Evolutionary conservation across 352 stramenopile species (phyloP), one percentile per base, ranked within the genome.

Genomic region (Poterioochromonas sp.): DNA sequence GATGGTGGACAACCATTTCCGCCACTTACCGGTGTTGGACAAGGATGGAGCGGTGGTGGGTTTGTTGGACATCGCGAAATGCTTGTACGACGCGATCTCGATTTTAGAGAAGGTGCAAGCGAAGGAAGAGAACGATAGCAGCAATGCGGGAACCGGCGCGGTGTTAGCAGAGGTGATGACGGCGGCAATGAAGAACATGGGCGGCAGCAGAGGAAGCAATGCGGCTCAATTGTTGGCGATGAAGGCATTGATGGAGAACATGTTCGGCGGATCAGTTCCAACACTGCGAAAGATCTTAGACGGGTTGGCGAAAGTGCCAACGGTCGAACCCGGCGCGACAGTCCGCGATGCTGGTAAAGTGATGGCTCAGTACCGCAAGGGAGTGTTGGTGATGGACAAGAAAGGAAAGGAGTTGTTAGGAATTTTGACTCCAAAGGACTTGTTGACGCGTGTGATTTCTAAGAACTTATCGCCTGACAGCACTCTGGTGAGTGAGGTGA

Each of bases 1-100:
- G 35, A 99, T 99, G 95, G 89, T 98, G 49, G 93, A 98, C 79
- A 80, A 70, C 73, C 85, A 79, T 58, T 98, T 99, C 81, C 92
- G 93, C 35, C 94, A 99, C 79, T 82, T 99, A 58, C 95, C 95
- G 1, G 95, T 99, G 22, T 90, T 97, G 0, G 82, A 87, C 71
- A 83, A 85, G 43, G 84, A 79, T 73, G 87, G 86, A 29, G 88
- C 87, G 0, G 92, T 98, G 2, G 91, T 97, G 3, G 95, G 95
- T 18, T 89, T 98, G 53, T 82, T 99, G 32, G 95, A 97, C 85
- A 98, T 99, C 84, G 93, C 92, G 12, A 98, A 98, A 83, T 99
- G 95, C 79, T 79, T 99, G 77, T 97, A 98, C 86, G 94, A 98
- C 85, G 94, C 94, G 0, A 98, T 98, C 73, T 87, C 86, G 2